These are phyloP conservation scores for Rhizophagus sp. DNA, from an alignment of 192 early-diverging fungal genomes.

Conservation along the genomic window DNA sequence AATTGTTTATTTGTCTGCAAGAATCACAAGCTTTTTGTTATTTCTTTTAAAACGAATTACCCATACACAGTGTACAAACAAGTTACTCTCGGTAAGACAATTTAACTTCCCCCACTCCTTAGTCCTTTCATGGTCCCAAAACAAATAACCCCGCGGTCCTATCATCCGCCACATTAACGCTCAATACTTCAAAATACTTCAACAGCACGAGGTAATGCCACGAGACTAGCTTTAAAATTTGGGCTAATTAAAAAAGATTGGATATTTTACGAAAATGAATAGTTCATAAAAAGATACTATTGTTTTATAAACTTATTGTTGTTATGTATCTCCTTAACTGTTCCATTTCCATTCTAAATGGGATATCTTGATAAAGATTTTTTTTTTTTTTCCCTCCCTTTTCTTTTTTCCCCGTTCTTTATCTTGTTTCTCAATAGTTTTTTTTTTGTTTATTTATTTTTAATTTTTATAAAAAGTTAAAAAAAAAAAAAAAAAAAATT, in stretches of 20 bases:
- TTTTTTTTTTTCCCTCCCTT: not conserved
- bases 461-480: too few species aligned
- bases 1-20: not conserved
- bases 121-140: not conserved
- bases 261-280: not conserved
- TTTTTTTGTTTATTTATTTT: not conserved
- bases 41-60: not conserved
- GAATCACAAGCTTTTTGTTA: not conserved
- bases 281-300: not conserved
- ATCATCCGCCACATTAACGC: not conserved
- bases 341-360: not conserved
- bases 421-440: not conserved
- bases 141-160: not conserved
- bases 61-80: not conserved
- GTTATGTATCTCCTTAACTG: not conserved
- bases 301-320: not conserved
- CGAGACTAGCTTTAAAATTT: not conserved
- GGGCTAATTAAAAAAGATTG: not conserved
- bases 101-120: not conserved
- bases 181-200: not conserved
- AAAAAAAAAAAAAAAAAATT: not conserved
- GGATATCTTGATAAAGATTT: too few species aligned
- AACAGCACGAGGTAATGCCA: not conserved
- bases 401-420: not conserved
- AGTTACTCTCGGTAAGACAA: not conserved